Base-by-base conservation (phyloP, 352 stramenopile species). In the Phytopythium kandeliae region DNA sequence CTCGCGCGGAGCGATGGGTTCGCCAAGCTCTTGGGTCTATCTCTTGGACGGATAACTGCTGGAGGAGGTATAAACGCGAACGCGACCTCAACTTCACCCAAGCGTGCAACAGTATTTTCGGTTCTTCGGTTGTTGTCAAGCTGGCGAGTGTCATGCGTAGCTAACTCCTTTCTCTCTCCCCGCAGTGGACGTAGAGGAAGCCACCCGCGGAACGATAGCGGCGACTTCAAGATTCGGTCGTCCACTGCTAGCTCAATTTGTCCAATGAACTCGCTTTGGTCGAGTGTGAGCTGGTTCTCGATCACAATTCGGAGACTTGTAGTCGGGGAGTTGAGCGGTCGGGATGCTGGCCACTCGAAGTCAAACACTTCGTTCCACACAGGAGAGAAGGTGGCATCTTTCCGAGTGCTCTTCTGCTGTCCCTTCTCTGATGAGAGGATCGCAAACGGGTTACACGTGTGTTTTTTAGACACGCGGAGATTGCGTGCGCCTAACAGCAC, bases 341-440 rank as follows among this genome's bases (percentile, higher is more conserved):
- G 1, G 4, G 46, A 3, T 11, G 0, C 45, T 35, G 57, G 45
- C 74, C 70, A 85, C 46, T 85, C 79, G 56, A 90, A 90, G 54
- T 90, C 79, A 26, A 90, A 87, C 2, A 88, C 47, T 36, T 90
- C 79, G 54, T 90, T 88, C 79, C 79, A 90, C 24, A 85, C 71
- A 0, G 79, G 79, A 2, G 69, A 56, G 22, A 80, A 78, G 16
- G 72, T 75, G 5, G 72, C 79, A 30, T 90, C 79, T 45, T 83
- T 88, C 1, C 79, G 74, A 6, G 74, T 82, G 48, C 78, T 89
- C 49, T 80, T 80, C 15, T 85, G 62, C 9, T 83, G 69, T 5
- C 48, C 21, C 34, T 83, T 88, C 19, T 62, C 63, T 33, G 71
- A 82, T 12, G 75, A 69, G 5, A 90, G 47, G 5, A 88, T 64